These are phyloP conservation scores for Aphanomyces astaci DNA, from an alignment of 352 stramenopile species.

Conservation along the genomic window DNA sequence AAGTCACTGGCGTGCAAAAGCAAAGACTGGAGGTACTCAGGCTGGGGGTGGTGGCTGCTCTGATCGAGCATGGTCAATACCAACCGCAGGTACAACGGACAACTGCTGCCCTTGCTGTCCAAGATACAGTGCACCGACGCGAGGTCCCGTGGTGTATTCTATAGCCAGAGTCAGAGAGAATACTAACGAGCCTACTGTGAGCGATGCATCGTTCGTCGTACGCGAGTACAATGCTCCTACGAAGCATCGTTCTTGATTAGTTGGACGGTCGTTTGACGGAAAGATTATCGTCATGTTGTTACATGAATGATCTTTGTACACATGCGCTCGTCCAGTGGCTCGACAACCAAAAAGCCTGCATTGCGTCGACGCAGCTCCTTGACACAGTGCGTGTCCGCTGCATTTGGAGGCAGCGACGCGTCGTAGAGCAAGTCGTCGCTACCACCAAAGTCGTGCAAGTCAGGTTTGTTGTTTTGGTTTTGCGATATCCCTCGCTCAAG, in stretches of 20 bases:
- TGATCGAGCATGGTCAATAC: constrained; percentile 12
- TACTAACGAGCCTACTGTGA: not conserved
- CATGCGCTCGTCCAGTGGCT: constrained; percentile 55
- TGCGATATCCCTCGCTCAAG: no score
- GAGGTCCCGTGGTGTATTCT: constrained; percentile 23
- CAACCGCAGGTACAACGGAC: constrained; percentile 50
- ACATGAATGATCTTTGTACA: constrained; percentile 58
- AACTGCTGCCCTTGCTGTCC: constrained; percentile 46
- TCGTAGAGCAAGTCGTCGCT: constrained; percentile 67
- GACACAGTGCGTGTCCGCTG: constrained; percentile 60
- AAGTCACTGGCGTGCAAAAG: constrained; percentile 36
- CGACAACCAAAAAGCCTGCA: constrained; percentile 51
- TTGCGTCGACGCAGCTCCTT: constrained; percentile 58
- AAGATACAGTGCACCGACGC: constrained; percentile 45
- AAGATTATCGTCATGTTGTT: no score
- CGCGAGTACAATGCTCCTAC: constrained; percentile 9
- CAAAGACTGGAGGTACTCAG: not conserved
- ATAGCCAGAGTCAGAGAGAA: not conserved
- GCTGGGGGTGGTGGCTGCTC: constrained; percentile 23
- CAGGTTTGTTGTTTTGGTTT: no score
- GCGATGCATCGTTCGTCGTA: not conserved
- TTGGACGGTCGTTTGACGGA: no score
- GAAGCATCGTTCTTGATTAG: no score
- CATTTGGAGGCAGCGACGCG: constrained; percentile 32
- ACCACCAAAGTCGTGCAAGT: not conserved